Base-by-base conservation (phyloP, 1,139 yeast genomes). In the Saccharomyces pastorianus region DNA sequence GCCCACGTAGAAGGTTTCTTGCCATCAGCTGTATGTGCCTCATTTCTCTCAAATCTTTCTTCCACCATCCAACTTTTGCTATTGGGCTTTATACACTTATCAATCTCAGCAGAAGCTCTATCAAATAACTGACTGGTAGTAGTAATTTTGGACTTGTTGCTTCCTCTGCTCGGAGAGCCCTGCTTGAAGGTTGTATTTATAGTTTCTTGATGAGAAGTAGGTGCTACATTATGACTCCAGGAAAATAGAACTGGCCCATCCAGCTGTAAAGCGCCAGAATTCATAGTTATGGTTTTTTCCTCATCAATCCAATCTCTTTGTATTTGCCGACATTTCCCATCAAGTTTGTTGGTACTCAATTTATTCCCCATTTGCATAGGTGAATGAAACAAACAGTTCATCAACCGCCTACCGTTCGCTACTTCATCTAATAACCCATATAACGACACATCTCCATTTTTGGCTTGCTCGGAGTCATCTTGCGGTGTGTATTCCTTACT, bases 211-310 rank as follows among this genome's bases (percentile, higher is more conserved):
- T 13, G 14, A 27, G 46, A 32, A 34, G 49, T 38, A 28, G 50
- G 8, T 17, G 31, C 49, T 4, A 29, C 31, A 31, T 52, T 54
- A 38, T 55, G 53, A 38, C 66, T 64, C 69, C 70, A 66, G 8
- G 64, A 57, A 54, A 66, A 65, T 13, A 58, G 53, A 4, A 63
- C 61, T 5, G 68, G 65, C 4, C 62, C 52, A 26, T 65, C 67
- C 11, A 54, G 31, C 23, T 56, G 60, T 29, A 63, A 51, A 38
- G 2, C 44, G 20, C 44, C 44, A 2, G 57, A 51, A 6, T 56
- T 53, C 7, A 60, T 51, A 2, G 58, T 49, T 23, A 54, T 54
- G 7, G 47, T 49, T 28, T 57, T 54, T 49, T 65, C 66, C 48
- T 62, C 63, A n/a, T 55, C 57, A 20, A 50, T 53, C 70, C 69